These are phyloP conservation scores for Rhodomyrtus tomentosa DNA, from an alignment of 345 rosid species.

Conservation along the genomic window DNA sequence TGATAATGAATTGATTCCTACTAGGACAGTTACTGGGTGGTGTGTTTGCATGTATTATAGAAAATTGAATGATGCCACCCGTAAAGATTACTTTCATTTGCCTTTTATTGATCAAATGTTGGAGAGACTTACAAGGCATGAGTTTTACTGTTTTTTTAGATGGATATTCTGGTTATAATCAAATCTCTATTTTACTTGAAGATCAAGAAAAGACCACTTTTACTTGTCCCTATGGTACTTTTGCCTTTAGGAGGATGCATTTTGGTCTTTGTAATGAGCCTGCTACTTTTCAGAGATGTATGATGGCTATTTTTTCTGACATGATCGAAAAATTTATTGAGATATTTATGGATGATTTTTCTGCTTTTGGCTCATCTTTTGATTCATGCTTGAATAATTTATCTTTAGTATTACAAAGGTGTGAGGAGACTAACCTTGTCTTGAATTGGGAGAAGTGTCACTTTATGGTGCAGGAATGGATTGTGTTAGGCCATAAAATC, in stretches of 20 bases:
- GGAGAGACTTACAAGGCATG: no score
- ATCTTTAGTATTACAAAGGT: neutral
- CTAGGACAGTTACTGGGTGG: no score
- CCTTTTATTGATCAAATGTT: no score
- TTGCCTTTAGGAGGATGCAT: neutral
- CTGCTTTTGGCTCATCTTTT: neutral
- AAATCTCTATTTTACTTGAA: no score
- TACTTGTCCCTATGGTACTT: neutral
- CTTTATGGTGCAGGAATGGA: neutral
- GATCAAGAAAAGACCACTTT: neutral
- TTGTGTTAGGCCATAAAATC: neutral
- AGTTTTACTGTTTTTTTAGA: no score
- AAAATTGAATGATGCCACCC: no score
- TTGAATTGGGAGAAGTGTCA: neutral
- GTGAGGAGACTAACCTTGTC: neutral
- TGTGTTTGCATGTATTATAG: no score
- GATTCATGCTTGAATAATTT: neutral
- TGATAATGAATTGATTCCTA: no score
- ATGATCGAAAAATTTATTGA: neutral
- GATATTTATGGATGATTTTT: constrained; percentile 1
- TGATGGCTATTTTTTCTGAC: neutral
- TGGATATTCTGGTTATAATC: no score
- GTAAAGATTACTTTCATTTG: no score
- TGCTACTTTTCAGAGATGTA: neutral
- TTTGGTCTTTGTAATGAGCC: neutral